Percentiles rank a stretch among this genome's conserved stretches.
phyloP scores from a whole-genome alignment of 2,329 filamentous ascomycete genomes.

The Botrytis deweyae region DNA sequence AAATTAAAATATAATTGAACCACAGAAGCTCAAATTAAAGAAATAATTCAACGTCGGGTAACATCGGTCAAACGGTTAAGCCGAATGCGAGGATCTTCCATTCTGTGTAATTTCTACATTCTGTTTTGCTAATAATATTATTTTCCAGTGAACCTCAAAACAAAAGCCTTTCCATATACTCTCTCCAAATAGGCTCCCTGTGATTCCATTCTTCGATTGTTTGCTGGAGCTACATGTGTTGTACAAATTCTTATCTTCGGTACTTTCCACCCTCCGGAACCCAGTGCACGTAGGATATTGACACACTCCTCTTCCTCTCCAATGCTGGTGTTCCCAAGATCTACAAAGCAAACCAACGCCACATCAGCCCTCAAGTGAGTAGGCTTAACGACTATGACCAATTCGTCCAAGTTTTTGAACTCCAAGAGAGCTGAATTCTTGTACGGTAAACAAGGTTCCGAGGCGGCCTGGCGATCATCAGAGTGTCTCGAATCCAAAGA shows the following conservation, averaged over 20 bases:
- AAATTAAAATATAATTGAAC: background rate
- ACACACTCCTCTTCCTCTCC: background rate
- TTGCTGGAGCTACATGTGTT: background rate
- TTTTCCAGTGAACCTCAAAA: background rate
- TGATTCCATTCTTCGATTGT: background rate
- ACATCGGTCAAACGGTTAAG: background rate
- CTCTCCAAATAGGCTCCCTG: background rate
- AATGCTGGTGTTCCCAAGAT: background rate
- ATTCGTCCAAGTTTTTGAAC: background rate
- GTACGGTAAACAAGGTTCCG: background rate
- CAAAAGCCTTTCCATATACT: background rate
- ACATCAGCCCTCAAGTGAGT: background rate
- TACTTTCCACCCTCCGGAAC: background rate
- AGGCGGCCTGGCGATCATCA: background rate
- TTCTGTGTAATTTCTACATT: background rate
- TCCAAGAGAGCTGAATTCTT: background rate
- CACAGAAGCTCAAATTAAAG: fast-evolving
- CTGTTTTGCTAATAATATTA: background rate
- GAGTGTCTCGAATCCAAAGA: background rate
- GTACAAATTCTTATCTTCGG: background rate
- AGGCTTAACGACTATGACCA: background rate
- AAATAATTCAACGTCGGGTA: background rate
- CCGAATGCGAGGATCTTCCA: background rate
- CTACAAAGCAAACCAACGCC: background rate
- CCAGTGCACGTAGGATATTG: background rate